Base-by-base conservation (phyloP, 257 asterid genomes). In the Nicotiana obtusifolia region DNA sequence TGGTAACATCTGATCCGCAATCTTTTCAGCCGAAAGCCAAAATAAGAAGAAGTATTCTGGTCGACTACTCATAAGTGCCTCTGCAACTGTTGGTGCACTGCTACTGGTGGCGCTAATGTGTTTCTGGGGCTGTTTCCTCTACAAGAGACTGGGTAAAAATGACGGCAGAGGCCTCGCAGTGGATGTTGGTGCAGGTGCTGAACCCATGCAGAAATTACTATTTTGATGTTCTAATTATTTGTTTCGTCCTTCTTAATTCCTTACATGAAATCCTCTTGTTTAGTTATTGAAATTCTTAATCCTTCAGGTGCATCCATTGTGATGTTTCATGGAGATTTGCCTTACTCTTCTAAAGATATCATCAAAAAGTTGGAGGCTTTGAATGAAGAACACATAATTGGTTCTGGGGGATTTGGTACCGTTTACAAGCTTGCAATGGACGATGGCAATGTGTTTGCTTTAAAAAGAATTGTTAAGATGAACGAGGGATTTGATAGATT, bases 31-130 rank as follows among this genome's bases (percentile, higher is more conserved):
- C 69, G 90, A 84, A 73, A 77, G 68, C 22, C 92, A 87, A 86
- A 89, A 87, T 77, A 92, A 88, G 91, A 95, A 90, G 87, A 93
- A 91, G 64, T 81, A 87, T 84, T 92, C 98, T 24, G 97, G 92
- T 71, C 91, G 91, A 86, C 92, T 95, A 80, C 95, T 95, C 77
- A 88, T 92, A 84, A 93, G 99, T 86, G 97, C 99, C 59, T 82
- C 90, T 28, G 98, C 97, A 84, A 95, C 99, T 57, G 91, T 93
- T 31, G 97, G 97, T 83, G 98, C 94, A 1, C 84, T 94, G 88
- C 95, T 94, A 87, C 87, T 92, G 84, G 95, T 94, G 28, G 98
- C 98, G 47, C 93, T 94, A 19, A 92, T 94, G 97, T 94, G 97
- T 86, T 94, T 91, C 91, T 91, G 97, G 95, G 97, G 97, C 31